Base-by-base conservation (phyloP, 192 early-diverging fungal genomes). In the Linnemannia elongata region DNA sequence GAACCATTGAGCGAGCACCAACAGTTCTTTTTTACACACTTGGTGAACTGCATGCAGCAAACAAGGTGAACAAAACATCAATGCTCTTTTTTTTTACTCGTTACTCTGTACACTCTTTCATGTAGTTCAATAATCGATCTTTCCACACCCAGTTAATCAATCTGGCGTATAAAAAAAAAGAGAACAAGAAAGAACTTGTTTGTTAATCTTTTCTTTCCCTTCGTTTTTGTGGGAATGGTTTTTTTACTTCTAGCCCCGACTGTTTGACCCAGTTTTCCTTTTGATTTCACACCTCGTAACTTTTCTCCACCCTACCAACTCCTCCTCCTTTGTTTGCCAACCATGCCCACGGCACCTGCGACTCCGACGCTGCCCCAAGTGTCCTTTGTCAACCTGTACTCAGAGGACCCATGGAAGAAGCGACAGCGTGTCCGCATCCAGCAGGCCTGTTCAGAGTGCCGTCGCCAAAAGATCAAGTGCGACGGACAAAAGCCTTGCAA, bases 381-480 rank as follows among this genome's bases (percentile, higher is more conserved):
- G n/a, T 87, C 85, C 47, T 87, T 87, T 27, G 85, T 87, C 72
- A 87, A 87, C 72, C 76, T 87, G 49, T 87, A 87, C 75, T 87
- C 85, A 38, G 85, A 87, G 76, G 85, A 87, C 80, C 85, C 85
- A 27, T 87, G 85, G 85, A 87, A 78, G 68, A 87, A 87, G 70
- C 85, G 85, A 22, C 85, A 90, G 75, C 77, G 89, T 33, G 89
- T 90, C 36, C 84, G 87, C 55, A 90, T 90, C 47, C 87, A 87
- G 42, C 87, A 87, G 6, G 89, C 89, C 9, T 90, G 89, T 47
- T 87, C 87, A 35, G 84, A 85, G 41, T 90, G 89, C 73, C 82
- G 89, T 15, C 73, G 89, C 18, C 80, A 85, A 81, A 90, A 90
- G 75, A 88, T 88, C 42, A 90, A 90, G 77, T 90, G 89, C 69